phyloP scores from a whole-genome alignment of 176 grass and related monocot species.

The Tuctoria greenei region DNA sequence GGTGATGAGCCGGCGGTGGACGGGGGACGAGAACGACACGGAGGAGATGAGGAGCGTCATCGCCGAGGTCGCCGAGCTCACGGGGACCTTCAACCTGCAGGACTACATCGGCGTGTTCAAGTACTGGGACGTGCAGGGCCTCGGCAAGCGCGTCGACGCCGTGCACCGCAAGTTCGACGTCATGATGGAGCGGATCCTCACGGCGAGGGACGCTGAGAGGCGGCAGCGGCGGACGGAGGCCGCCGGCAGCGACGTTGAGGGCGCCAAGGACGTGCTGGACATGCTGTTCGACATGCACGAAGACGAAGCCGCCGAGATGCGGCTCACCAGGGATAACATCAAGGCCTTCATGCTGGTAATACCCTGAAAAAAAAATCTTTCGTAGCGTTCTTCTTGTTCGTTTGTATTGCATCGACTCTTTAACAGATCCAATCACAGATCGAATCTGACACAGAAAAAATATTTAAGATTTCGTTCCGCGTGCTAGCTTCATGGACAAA shows the following conservation, averaged over 20 bases:
- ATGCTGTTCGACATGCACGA: slow-evolving; percentile 61
- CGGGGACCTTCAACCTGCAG: slow-evolving; percentile 56
- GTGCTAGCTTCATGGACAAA: background rate
- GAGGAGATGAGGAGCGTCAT: slow-evolving; percentile 53
- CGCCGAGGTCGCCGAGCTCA: slow-evolving; percentile 48
- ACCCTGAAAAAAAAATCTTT: too few relatives aligned
- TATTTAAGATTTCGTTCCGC: background rate
- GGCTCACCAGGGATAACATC: slow-evolving; percentile 53
- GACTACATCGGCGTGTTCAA: slow-evolving; percentile 57
- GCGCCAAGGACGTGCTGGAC: slow-evolving; percentile 44
- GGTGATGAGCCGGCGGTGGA: slow-evolving; percentile 50
- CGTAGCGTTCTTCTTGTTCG: too few relatives aligned
- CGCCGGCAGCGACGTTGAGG: background rate
- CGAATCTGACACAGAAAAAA: background rate
- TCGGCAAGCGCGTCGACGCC: slow-evolving; percentile 43
- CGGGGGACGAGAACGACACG: slow-evolving; percentile 34
- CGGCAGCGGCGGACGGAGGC: background rate
- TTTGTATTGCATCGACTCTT: too few relatives aligned
- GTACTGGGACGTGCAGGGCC: slow-evolving; percentile 66
- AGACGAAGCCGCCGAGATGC: slow-evolving; percentile 43
- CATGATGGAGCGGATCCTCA: slow-evolving; percentile 56
- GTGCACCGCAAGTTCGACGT: slow-evolving; percentile 58
- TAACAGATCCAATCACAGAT: slow-evolving; percentile 16
- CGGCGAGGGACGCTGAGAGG: slow-evolving; percentile 32
- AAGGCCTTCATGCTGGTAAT: slow-evolving; percentile 70